Evolutionary conservation across 2,329 filamentous ascomycete species (phyloP), one percentile per base, ranked within the genome.

Genomic region (Fonsecaea monophora): DNA sequence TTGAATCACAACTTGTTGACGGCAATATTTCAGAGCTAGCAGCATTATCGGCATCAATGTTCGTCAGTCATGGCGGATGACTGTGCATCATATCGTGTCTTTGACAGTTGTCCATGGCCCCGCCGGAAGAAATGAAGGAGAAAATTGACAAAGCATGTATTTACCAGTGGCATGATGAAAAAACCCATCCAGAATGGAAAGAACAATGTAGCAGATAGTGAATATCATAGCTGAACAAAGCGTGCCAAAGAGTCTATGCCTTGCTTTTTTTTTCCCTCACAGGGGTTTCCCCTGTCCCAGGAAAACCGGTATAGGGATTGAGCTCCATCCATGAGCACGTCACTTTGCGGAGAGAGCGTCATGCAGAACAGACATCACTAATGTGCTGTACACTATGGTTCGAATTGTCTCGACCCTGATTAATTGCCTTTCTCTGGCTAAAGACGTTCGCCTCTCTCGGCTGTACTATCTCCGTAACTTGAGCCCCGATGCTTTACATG

Each of bases 191-290:
- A 59, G 15, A 50, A 67, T 63, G 68, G 53, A 65, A 55, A 60
- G 48, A 60, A 62, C 40, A 58, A 65, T 67, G 65, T 67, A 69
- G 55, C 62, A 64, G 30, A 65, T 69, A 69, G 55, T 65, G 62
- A 55, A 62, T 56, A 68, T 68, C 53, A 65, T 67, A 67, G 57
- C 64, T 67, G 64, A 67, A 62, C 48, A 59, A 59, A 65, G 50
- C 53, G 42, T 30, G 7, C 37, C 42, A 38, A 32, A 60, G 15
- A 34, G 40, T 18, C 25, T 13, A 12, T 60, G 38, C 6, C 30
- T 6, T 48, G 21, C 1, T 21, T 21, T 21, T 21, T 21, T 40
- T 3, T 13, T 55, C 37, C 18, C n/a, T 10, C 7, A 3, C 8
- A 9, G 15, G 5, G 13, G 13, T 15, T 35, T 1, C 34, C 5